Evolutionary conservation across 306 rosid species (phyloP), one percentile per base, ranked within the genome.

Genomic region (Vigna angularis): DNA sequence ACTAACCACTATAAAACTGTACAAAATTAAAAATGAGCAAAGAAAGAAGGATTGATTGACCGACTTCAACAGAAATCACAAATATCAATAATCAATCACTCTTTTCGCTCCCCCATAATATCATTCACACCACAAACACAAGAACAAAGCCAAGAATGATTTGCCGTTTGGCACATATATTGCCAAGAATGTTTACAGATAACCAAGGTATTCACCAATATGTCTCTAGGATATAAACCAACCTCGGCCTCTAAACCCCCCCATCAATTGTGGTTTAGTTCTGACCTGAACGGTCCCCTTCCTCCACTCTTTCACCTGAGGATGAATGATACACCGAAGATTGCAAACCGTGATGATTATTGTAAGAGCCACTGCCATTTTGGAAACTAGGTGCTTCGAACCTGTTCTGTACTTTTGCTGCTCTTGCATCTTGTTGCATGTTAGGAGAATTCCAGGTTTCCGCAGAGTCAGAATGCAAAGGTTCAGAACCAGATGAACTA

Each of bases 81-180:
- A 34, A 61, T 48, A 75, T 71, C 82, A 86, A 74, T 53, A 82
- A 77, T 51, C 83, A 83, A 77, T 66, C 83, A 81, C 71, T 80
- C 91, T 70, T 77, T 42, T 42, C 47, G 69, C 81, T 66, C 77
- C 87, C 82, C 86, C 36, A 42, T 57, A 13, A 75, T 17, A 79
- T 77, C 80, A 83, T 79, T 81, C 86, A 85, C 79, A 80, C 83
- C 89, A 85, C 74, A 84, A 83, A 83, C 83, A 80, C 85, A 79
- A 81, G 85, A 79, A 84, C 83, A 87, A 81, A 94, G 97, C 98
- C 98, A 94, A 94, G 98, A 94, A 94, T 91, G 98, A 94, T 85
- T 94, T 91, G 98, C 98, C 96, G 95, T 91, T 86, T 78, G 83
- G 74, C 91, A 81, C 15, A 66, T 42, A 77, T 72, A 81, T 81